A percentile compares a stretch with the other conserved stretches of the same genome.
Evolutionary conservation across 163 green algal species (phyloP).

Genomic region (Scenedesmus sp.): DNA sequence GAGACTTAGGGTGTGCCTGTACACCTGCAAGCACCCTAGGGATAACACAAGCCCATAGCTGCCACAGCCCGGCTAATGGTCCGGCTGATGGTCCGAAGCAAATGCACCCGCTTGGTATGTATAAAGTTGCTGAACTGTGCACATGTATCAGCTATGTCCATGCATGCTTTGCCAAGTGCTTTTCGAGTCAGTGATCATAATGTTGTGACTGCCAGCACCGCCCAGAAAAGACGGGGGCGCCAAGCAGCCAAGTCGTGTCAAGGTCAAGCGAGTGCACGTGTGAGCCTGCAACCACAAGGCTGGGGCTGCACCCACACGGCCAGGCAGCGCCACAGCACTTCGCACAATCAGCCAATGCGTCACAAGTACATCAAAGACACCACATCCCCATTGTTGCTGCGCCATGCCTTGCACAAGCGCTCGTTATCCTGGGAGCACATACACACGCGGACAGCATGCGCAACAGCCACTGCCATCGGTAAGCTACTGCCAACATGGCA

Average conservation of each 20-base stretch:
- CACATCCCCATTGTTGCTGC: background rate
- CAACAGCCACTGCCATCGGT: background rate
- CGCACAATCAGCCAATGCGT: background rate
- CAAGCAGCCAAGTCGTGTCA: background rate
- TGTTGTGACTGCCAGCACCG: background rate
- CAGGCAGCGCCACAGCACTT: background rate
- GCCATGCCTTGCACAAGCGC: background rate
- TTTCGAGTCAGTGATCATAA: background rate
- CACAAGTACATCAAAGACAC: background rate
- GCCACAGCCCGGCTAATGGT: background rate
- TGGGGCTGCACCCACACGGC: background rate
- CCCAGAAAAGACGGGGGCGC: background rate
- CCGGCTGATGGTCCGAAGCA: background rate
- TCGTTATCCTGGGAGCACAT: background rate
- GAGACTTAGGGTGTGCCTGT: background rate
- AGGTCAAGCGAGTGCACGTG: background rate
- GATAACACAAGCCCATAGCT: background rate
- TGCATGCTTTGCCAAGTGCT: background rate
- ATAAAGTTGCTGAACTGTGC: background rate
- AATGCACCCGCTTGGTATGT: background rate
- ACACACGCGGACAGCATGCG: conserved; percentile 1
- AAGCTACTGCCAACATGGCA: background rate
- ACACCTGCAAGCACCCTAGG: background rate
- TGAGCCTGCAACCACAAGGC: background rate
- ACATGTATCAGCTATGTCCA: background rate